These are phyloP conservation scores for Polyporus arcularius DNA, from an alignment of 768 basidiomycete genomes.

Conservation along the genomic window DNA sequence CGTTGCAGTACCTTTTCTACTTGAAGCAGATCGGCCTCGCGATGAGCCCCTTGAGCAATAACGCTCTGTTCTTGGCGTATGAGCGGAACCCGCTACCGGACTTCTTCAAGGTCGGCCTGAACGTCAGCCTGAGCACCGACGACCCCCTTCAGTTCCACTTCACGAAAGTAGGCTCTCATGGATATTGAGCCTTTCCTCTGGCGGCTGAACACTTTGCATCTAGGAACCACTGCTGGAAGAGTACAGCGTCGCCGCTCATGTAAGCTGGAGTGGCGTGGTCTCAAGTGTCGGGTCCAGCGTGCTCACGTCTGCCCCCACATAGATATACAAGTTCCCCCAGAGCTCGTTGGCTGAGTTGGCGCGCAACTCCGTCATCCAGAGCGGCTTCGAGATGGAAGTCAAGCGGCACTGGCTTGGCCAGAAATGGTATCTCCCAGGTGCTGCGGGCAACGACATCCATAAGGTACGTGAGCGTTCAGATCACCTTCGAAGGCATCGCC, in stretches of 20 bases:
- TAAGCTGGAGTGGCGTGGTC: slow-evolving; percentile 36
- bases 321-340: slow-evolving; percentile 97
- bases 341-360: slow-evolving; percentile 94
- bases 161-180: slow-evolving; percentile 68
- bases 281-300: not conserved
- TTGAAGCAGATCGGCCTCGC: slow-evolving; percentile 97
- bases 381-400: slow-evolving; percentile 97
- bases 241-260: slow-evolving; percentile 97
- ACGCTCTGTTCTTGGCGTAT: slow-evolving; percentile 94
- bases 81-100: slow-evolving; percentile 97
- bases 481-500: not conserved
- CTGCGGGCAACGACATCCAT: slow-evolving; percentile 93
- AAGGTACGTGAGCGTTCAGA: slow-evolving; percentile 58
- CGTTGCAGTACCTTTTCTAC: slow-evolving; percentile 96
- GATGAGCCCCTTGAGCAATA: slow-evolving; percentile 98
- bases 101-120: slow-evolving; percentile 94
- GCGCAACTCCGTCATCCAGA: slow-evolving; percentile 96
- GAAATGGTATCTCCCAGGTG: slow-evolving; percentile 91
- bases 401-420: slow-evolving; percentile 96
- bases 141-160: slow-evolving; percentile 98
- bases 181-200: not conserved
- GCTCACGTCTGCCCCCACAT: slow-evolving; percentile 6
- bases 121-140: slow-evolving; percentile 95
- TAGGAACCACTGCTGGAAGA: slow-evolving; percentile 95
- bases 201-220: not conserved